Evolutionary conservation across 495 filamentous ascomycete species (phyloP).

Genomic region (Delitschia confertaspora): DNA sequence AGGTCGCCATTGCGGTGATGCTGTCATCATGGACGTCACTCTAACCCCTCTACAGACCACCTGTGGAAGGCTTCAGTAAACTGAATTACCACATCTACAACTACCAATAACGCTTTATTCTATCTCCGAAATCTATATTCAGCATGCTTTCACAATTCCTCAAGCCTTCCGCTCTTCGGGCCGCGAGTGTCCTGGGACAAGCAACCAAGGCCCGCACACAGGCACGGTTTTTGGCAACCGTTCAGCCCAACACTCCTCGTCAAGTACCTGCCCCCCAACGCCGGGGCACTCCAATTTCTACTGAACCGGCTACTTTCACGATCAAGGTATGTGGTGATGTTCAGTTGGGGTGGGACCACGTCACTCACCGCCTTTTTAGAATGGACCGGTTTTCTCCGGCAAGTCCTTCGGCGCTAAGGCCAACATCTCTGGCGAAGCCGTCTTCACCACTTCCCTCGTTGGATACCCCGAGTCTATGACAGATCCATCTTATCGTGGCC

Average conservation of each 20-base stretch:
- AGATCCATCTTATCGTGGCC: conserved; percentile 96
- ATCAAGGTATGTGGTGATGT: conserved; percentile 72
- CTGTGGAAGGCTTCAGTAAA: conserved; percentile 91
- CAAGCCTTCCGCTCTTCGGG: conserved; percentile 47
- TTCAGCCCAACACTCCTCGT: conserved; percentile 56
- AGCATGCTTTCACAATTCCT: conserved; percentile 65
- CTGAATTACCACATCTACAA: conserved; percentile 42
- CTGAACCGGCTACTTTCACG: conserved; percentile 84
- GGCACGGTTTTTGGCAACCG: conserved; percentile 59
- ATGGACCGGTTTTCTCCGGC: conserved; percentile 87
- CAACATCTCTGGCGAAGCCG: conserved; percentile 88
- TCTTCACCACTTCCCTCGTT: conserved; percentile 88
- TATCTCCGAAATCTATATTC: conserved; percentile 22
- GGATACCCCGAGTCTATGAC: conserved; percentile 98
- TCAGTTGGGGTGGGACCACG: too few species aligned
- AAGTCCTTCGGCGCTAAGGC: conserved; percentile 86
- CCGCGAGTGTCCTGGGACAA: conserved; percentile 46
- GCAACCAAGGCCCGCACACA: conserved; percentile 44
- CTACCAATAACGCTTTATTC: conserved; percentile 23
- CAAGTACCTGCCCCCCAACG: conserved; percentile 39
- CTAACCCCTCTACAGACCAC: conserved; percentile 57
- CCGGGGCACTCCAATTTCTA: conserved; percentile 49
- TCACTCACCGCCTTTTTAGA: conserved; percentile 37
- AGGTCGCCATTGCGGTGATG: conserved; percentile 13
- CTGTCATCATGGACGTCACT: conserved; percentile 12